Percentiles rank a stretch among this genome's conserved stretches.
Conservation (phyloP, 164 flowering plant species). For the Magnolia changhungtana region DNA sequence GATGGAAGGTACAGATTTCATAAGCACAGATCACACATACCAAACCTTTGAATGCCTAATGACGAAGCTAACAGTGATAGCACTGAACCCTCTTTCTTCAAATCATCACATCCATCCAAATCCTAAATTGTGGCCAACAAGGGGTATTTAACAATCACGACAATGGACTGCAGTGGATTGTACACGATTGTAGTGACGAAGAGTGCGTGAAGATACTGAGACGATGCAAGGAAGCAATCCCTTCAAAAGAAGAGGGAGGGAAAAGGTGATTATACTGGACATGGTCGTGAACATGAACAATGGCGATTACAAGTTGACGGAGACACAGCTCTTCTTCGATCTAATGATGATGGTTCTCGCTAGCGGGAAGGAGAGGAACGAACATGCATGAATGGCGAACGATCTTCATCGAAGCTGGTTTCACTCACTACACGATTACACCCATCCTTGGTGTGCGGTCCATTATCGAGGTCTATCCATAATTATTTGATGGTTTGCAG, state of each 20-base stretch:
- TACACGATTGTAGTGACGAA: conserved; percentile 38
- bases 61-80: too few species aligned
- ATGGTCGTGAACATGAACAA: conserved; percentile 18
- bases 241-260: conserved; percentile 22
- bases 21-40: too few species aligned
- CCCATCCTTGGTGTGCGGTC: conserved; percentile 5
- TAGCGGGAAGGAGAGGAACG: conserved; percentile 14
- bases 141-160: neutral
- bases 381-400: conserved; percentile 13
- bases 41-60: too few species aligned
- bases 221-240: conserved; percentile 39
- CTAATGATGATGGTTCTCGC: conserved; percentile 4
- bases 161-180: conserved; percentile 3
- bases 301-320: neutral
- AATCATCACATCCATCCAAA: too few species aligned
- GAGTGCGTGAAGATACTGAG: conserved; percentile 38
- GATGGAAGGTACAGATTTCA: too few species aligned
- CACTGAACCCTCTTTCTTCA: too few species aligned
- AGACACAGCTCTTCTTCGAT: conserved; percentile 1
- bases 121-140: neutral
- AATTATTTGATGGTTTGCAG: neutral
- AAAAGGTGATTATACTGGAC: conserved; percentile 47
- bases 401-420: conserved; percentile 8
- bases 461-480: conserved; percentile 6
- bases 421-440: neutral